Percentiles rank a stretch among this genome's conserved stretches.
Evolutionary conservation across 352 stramenopile species (phyloP).

Genomic region (Pythium phragmiticola): DNA sequence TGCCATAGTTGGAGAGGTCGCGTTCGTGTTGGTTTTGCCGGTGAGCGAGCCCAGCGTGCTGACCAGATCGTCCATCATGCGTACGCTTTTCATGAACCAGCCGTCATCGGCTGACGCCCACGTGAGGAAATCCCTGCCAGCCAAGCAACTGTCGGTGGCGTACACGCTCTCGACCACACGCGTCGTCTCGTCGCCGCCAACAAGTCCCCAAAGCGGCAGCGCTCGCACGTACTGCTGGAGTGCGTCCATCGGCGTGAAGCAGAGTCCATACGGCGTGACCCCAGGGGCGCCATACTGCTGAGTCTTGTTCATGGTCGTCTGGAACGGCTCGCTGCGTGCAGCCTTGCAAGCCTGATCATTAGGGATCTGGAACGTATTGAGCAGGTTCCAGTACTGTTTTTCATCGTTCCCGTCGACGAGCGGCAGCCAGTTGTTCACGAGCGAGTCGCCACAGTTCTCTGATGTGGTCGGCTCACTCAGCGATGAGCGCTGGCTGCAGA

Average conservation of each 20-base stretch:
- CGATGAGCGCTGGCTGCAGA: conserved; percentile 1
- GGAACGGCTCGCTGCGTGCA: conserved; percentile 4
- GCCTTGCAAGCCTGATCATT: conserved; percentile 19
- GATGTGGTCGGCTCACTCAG: background rate
- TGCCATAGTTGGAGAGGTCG: background rate
- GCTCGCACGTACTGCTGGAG: conserved; percentile 17
- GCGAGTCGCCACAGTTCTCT: conserved; percentile 9
- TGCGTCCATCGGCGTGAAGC: conserved; percentile 14
- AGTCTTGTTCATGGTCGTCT: conserved; percentile 13
- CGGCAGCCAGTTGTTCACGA: conserved; percentile 13
- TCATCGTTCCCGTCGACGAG: background rate
- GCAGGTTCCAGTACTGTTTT: background rate
- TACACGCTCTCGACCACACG: conserved; percentile 2
- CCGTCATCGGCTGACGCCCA: conserved; percentile 10
- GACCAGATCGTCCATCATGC: conserved; percentile 1
- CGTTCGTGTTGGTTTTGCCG: background rate
- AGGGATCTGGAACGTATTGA: conserved; percentile 17
- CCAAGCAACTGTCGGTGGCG: background rate
- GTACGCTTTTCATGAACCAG: conserved; percentile 4
- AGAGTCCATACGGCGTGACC: conserved; percentile 12
- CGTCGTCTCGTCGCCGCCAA: background rate
- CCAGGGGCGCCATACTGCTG: conserved; percentile 8
- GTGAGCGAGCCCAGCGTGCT: background rate
- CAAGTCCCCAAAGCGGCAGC: conserved; percentile 8
- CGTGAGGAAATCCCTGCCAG: conserved; percentile 5